Base-by-base conservation (phyloP, 2,329 filamentous ascomycete genomes). In the Exophiala bonariae region DNA sequence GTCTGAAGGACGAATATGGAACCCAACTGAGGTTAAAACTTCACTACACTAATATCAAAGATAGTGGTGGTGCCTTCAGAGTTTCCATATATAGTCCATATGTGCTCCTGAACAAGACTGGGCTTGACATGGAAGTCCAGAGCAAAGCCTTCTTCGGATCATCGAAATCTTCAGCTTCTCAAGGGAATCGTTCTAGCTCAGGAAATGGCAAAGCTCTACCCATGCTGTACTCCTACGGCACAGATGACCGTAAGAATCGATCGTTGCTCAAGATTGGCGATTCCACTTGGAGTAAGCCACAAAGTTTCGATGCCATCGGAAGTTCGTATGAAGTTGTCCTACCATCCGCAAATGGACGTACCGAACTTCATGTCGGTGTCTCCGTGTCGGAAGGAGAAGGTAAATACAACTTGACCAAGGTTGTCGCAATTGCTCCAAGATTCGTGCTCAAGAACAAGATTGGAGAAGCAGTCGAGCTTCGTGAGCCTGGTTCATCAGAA, bases 321-420 rank as follows among this genome's bases (percentile, higher is more conserved):
- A 97, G 92, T 61, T 90, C 86, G 1, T 86, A 89, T 13, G 91
- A 96, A 59, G 87, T 96, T 28, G 81, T 93, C 26, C 76, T 99
- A 26, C 86, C 87, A 40, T 89, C 90, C 0, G 71, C 79, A 2
- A 80, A 78, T 33, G 84, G 81, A 34, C 75, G 80, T 53, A 85
- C 85, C 2, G 93, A 99, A 66, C 91, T 97, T 61, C 90, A 97
- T 61, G 79, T 95, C 5, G 93, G 93, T 37, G 83, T 99, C 39
- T 92, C 86, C 2, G 85, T 99, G 22, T 83, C 88, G 48, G 86
- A 95, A 48, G 93, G 93, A 9, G 87, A 96, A 61, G 93, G 93
- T 61, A 99, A 99, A 69, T 99, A 97, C 74, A 97, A 96, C 67
- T 77, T 99, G 75, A 95, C 89, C 14, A 97, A 96, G 71, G 87